Percentiles rank a stretch among this genome's conserved stretches.
Evolutionary conservation across 2,329 filamentous ascomycete species (phyloP).

Genomic region (Cryphonectria carpinicola): DNA sequence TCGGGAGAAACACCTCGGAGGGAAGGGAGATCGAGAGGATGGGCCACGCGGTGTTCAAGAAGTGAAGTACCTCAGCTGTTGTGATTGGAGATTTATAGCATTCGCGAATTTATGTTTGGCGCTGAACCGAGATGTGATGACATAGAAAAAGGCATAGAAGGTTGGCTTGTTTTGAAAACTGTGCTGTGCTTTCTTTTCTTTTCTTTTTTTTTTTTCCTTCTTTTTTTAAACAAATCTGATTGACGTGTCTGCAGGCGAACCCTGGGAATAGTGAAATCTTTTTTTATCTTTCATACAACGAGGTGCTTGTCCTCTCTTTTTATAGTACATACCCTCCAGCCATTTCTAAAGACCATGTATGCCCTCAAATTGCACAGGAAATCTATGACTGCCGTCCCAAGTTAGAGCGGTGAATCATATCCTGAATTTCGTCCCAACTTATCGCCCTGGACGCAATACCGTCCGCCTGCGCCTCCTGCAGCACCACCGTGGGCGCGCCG

Average conservation of each 20-base stretch:
- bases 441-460: slow-evolving; percentile 70
- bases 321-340: slow-evolving; percentile 7
- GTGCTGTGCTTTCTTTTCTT: neutral
- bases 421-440: slow-evolving; percentile 88
- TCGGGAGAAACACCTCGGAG: slow-evolving; percentile 68
- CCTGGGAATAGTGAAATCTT: slow-evolving; percentile 10
- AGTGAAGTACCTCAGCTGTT: slow-evolving; percentile 34
- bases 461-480: slow-evolving; percentile 85
- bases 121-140: neutral
- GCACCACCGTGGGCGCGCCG: slow-evolving; percentile 88
- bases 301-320: slow-evolving; percentile 9
- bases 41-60: slow-evolving; percentile 62
- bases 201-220: too few relatives aligned
- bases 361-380: neutral
- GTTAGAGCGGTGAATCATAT: slow-evolving; percentile 81
- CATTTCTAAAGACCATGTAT: too few relatives aligned
- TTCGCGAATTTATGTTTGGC: neutral
- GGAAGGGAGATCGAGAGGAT: slow-evolving; percentile 82
- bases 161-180: neutral
- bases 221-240: neutral
- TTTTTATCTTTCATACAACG: neutral
- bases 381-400: slow-evolving; percentile 60
- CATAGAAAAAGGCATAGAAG: neutral
- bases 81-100: neutral
- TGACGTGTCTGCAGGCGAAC: neutral